Evolutionary conservation across 805 yeast genomes (phyloP).

Genomic region (Candida tibetensis): DNA sequence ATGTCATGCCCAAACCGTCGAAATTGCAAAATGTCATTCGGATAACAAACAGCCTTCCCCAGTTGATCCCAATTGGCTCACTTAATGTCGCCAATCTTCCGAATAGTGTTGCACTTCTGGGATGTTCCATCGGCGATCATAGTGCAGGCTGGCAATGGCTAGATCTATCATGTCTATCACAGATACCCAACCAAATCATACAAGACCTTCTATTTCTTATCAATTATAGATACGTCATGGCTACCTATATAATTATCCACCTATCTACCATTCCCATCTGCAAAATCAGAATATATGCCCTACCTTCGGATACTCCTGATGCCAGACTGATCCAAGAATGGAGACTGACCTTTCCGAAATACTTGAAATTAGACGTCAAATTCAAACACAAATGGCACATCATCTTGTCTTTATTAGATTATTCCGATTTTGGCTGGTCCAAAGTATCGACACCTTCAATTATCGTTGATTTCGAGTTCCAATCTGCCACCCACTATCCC

Average conservation of each 20-base stretch:
- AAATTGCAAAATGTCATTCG: slow-evolving; percentile 14
- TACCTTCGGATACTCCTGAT: slow-evolving; percentile 46
- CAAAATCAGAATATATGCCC: slow-evolving; percentile 44
- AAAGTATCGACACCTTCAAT: not conserved
- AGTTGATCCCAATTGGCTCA: slow-evolving; percentile 48
- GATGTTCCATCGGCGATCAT: too few species aligned
- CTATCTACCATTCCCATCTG: slow-evolving; percentile 14
- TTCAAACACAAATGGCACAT: slow-evolving; percentile 31
- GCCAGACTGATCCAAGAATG: slow-evolving; percentile 29
- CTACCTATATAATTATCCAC: slow-evolving; percentile 38
- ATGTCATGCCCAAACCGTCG: too few species aligned
- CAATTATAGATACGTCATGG: slow-evolving; percentile 36
- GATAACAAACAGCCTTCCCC: slow-evolving; percentile 39
- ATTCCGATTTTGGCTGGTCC: slow-evolving; percentile 36
- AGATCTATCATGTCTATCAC: slow-evolving; percentile 31
- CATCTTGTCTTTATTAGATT: slow-evolving; percentile 45
- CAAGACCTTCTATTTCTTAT: slow-evolving; percentile 44
- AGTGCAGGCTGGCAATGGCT: slow-evolving; percentile 50
- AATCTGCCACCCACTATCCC: not conserved
- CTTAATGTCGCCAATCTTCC: slow-evolving; percentile 46
- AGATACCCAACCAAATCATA: slow-evolving; percentile 18
- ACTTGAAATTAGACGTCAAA: slow-evolving; percentile 18
- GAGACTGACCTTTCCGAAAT: slow-evolving; percentile 35
- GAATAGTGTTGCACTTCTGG: slow-evolving; percentile 26
- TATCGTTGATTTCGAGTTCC: slow-evolving; percentile 1